phyloP scores from a whole-genome alignment of 768 basidiomycete species.

The Hysterangium stoloniferum region DNA sequence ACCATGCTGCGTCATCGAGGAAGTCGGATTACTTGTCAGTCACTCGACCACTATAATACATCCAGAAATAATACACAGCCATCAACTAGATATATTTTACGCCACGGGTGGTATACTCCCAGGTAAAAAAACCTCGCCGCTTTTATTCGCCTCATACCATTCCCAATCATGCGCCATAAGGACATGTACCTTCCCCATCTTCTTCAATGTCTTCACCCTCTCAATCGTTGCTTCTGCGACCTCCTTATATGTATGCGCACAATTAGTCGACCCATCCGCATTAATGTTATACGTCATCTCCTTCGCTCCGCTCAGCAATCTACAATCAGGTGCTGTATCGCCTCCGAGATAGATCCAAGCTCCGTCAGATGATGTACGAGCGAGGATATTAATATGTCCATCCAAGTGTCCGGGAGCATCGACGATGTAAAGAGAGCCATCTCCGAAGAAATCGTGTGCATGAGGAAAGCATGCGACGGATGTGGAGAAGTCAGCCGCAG shows the following conservation, averaged over 20 bases:
- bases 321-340: constrained; percentile 50
- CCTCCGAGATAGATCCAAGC: constrained; percentile 50
- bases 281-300: constrained; percentile 29
- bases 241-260: constrained; percentile 37
- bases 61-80: no score
- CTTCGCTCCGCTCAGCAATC: constrained; percentile 38
- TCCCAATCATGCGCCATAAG: constrained; percentile 46
- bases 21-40: no score
- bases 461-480: constrained; percentile 44
- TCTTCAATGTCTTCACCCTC: constrained; percentile 31
- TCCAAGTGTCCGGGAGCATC: constrained; percentile 50
- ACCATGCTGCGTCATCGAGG: no score
- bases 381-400: constrained; percentile 49
- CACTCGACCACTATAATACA: no score
- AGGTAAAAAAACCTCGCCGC: constrained; percentile 32
- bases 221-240: constrained; percentile 35
- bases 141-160: constrained; percentile 44
- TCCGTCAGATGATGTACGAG: constrained; percentile 44
- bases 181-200: constrained; percentile 34
- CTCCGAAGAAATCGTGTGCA: constrained; percentile 46
- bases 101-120: constrained; percentile 13
- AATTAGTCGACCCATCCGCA: constrained; percentile 23
- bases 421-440: constrained; percentile 51
- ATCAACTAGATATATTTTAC: no score
- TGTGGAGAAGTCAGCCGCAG: constrained; percentile 24